Base-by-base conservation (phyloP, 495 filamentous ascomycete species). In the Tuber indicum region DNA sequence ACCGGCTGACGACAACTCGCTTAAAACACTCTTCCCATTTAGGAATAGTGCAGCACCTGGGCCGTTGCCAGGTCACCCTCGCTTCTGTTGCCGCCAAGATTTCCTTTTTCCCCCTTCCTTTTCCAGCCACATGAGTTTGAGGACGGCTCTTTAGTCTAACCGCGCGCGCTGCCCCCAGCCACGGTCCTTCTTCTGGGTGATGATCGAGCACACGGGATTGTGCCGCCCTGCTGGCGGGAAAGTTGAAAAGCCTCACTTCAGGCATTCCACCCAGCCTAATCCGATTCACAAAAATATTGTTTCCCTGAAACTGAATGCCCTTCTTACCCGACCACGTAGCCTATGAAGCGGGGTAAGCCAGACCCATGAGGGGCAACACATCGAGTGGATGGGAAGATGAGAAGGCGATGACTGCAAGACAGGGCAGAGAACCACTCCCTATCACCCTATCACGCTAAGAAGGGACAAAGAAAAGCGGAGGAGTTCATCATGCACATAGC, bases 41-140 rank as follows among this genome's bases (percentile, higher is more conserved):
- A 32, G 58, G 58, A 66, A 66, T 66, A 36, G 58, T 17, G 14
- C 10, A 36, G 32, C 26, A 36, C 7, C 16, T 8, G 26, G 58
- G 26, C 58, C 58, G 58, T 66, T 66, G 58, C 58, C 58, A 66
- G 26, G 58, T 66, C 58, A 66, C 36, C 58, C 14, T 66, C 58
- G 26, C 58, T 66, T 36, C 5, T 19, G 58, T 66, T 66, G 58
- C 58, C 58, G 58, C 58, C 58, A 66, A 66, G 58, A 66, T 5
- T 12, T 32, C n/a, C 39, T 41, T 17, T 49, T 7, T 4, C 19
- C 4, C 17, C 1, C 6, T 8, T n/a, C 3, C 58, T 0, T 9
- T 19, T 19, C 58, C 58, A 66, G 58, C 58, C 58, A 66, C 58
- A 66, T 0, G n/a, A 26, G 52, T 62, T 62, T 23, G 19, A 49